Conservation (phyloP, 257 asterid genomes). For the Forsythia suspensa region DNA sequence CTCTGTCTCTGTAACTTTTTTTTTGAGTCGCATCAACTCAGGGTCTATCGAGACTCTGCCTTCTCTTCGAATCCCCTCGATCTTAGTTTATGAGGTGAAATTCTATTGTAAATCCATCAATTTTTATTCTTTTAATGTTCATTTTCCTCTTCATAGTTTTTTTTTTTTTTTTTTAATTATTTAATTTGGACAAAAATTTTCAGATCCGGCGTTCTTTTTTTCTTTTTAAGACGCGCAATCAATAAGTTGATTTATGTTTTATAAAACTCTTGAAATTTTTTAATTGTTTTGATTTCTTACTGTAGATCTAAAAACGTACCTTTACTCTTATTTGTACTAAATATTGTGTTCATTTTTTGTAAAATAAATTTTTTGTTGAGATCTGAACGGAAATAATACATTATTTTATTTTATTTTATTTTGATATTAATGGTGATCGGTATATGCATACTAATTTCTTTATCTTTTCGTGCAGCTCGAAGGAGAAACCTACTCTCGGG, state of each 20-base stretch:
- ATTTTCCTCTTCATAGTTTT: neutral
- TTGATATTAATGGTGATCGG: neutral
- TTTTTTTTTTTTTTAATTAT: neutral
- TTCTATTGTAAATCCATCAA: neutral
- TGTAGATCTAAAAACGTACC: conserved; percentile 10
- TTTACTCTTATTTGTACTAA: neutral
- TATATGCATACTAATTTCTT: conserved; percentile 18
- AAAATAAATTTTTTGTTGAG: conserved; percentile 1
- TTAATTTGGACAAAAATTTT: neutral
- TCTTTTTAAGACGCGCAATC: conserved; percentile 9
- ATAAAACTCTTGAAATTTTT: neutral
- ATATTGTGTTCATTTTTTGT: neutral
- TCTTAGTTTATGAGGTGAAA: conserved; percentile 77
- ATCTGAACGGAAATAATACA: conserved; percentile 11
- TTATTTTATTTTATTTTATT: neutral
- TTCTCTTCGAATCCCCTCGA: conserved; percentile 43
- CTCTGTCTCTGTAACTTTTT: neutral
- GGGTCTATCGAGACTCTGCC: conserved; percentile 57
- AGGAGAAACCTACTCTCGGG: conserved; percentile 99
- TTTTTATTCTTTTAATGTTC: neutral
- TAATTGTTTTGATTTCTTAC: neutral
- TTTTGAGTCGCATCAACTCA: conserved; percentile 12
- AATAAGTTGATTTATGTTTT: neutral
- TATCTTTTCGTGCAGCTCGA: conserved; percentile 72
- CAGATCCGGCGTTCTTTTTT: conserved; percentile 34